Base-by-base conservation (phyloP, 495 filamentous ascomycete genomes). In the Bombardia bombarda region DNA sequence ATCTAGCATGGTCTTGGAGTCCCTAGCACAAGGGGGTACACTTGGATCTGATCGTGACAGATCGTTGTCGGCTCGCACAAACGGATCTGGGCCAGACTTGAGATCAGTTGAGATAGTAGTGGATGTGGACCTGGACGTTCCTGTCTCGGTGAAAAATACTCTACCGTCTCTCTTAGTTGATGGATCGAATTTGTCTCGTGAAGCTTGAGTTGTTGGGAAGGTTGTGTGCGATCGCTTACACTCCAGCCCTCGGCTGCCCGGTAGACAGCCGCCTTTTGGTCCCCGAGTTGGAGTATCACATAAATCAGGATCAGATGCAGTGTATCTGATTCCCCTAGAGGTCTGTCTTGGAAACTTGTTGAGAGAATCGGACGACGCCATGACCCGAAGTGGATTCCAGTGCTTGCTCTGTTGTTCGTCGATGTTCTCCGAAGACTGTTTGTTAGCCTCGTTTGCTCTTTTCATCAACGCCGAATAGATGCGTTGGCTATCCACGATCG, bases 401-500 rank as follows among this genome's bases (percentile, higher is more conserved):
- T 14, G 8, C 31, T 37, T 20, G 6, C 30, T 26, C 24, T 2
- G 63, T 49, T 14, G 66, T 61, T 45, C 64, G 56, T 17, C 68
- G 58, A 3, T 52, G 20, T 31, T 58, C 53, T 36, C 56, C 23
- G 2, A 47, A 41, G 45, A 12, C 9, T 32, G 34, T 7, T 39
- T 44, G 61, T 42, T 38, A 58, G 3, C 52, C 61, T 35, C 62
- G 23, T 71, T 66, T 35, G 86, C 73, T 21, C 78, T 75, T 49
- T 77, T 80, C 73, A 87, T 80, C 47, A 90, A 63, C 0, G 85
- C 86, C 3, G 81, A 80, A 51, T 85, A 89, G 24, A 90, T 65
- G 22, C 82, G 74, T 19, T 82, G 73, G 39, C 78, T 80, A 46
- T 86, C 72, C 19, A 83, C 65, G 2, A 64, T 39, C 3, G 36